A percentile compares a stretch with the other conserved stretches of the same genome.
These are phyloP conservation scores for Elaeagnus macrophylla DNA, from an alignment of 306 rosid genomes.

Conservation along the genomic window DNA sequence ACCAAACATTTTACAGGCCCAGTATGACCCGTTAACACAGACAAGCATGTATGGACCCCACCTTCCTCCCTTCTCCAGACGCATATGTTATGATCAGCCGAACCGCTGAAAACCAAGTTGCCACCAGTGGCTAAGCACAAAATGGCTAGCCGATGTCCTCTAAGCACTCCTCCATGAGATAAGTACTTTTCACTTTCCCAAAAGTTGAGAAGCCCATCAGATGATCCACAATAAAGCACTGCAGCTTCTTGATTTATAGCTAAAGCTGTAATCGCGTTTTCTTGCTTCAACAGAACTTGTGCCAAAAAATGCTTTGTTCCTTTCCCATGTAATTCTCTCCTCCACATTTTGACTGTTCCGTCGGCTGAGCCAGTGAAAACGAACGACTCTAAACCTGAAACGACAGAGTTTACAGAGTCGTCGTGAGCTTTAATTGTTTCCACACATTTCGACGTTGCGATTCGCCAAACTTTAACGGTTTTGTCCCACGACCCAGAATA, in stretches of 20 bases:
- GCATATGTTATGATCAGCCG: conserved; percentile 73
- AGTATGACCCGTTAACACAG: conserved; percentile 60
- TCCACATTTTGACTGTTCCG: conserved; percentile 84
- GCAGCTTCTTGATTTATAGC: conserved; percentile 32
- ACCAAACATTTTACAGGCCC: conserved; percentile 91
- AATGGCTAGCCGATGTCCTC: conserved; percentile 74
- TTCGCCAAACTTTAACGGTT: conserved; percentile 71
- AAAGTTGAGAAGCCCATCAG: conserved; percentile 69
- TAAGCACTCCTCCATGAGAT: conserved; percentile 50
- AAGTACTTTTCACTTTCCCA: conserved; percentile 51
- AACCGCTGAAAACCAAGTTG: conserved; percentile 63
- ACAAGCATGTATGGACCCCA: conserved; percentile 55
- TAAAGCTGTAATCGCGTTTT: conserved; percentile 76
- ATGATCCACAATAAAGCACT: conserved; percentile 61
- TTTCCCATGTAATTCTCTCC: conserved; percentile 31
- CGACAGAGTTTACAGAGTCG: conserved; percentile 75
- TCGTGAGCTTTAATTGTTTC: conserved; percentile 80
- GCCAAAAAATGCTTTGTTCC: conserved; percentile 42
- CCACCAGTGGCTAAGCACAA: conserved; percentile 60
- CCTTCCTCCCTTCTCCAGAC: conserved; percentile 64
- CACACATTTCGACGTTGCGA: conserved; percentile 52
- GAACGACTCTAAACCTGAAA: conserved; percentile 25
- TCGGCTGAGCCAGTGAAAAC: conserved; percentile 86
- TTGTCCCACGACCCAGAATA: conserved; percentile 86
- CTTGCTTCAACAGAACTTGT: conserved; percentile 58